Evolutionary conservation across 2,329 filamentous ascomycete species (phyloP).

Genomic region (Calonectria naviculata): DNA sequence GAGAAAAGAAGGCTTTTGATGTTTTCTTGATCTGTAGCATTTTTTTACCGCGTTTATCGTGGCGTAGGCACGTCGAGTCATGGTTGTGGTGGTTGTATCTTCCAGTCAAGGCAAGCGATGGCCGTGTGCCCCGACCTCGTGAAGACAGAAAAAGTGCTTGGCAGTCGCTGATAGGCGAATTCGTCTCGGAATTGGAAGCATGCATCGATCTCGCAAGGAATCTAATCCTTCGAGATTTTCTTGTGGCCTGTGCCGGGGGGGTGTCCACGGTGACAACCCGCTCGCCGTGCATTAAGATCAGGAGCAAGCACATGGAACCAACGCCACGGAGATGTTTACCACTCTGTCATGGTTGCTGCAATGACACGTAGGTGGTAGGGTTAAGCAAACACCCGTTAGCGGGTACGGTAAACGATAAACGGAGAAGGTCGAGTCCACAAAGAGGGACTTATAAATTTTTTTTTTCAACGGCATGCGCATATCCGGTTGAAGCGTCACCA

Average conservation of each 20-base stretch:
- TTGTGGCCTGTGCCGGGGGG: background rate
- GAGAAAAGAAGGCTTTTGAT: slow-evolving; percentile 14
- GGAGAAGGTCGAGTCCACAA: slow-evolving; percentile 5
- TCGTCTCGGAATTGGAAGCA: background rate
- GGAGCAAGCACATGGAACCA: slow-evolving; percentile 6
- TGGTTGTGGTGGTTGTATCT: slow-evolving; percentile 10
- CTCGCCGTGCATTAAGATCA: background rate
- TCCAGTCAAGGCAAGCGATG: slow-evolving; percentile 1
- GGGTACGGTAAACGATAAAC: slow-evolving; percentile 3
- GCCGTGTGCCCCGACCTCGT: slow-evolving; percentile 10
- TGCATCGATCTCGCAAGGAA: slow-evolving; percentile 21
- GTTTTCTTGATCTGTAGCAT: background rate
- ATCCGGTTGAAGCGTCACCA: background rate
- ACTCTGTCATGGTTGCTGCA: slow-evolving; percentile 12
- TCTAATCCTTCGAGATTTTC: slow-evolving; percentile 16
- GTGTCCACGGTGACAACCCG: background rate
- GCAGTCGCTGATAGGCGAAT: slow-evolving; percentile 8
- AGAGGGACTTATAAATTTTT: background rate
- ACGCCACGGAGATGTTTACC: slow-evolving; percentile 1
- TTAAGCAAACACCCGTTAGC: slow-evolving; percentile 7
- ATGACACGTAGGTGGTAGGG: slow-evolving; percentile 23
- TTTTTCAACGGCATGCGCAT: slow-evolving; percentile 1
- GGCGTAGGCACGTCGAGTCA: slow-evolving; percentile 14
- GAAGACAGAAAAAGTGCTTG: slow-evolving; percentile 8
- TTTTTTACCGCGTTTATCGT: slow-evolving; percentile 20